phyloP scores from a whole-genome alignment of 495 filamentous ascomycete species.

The Tuber calosporum region DNA sequence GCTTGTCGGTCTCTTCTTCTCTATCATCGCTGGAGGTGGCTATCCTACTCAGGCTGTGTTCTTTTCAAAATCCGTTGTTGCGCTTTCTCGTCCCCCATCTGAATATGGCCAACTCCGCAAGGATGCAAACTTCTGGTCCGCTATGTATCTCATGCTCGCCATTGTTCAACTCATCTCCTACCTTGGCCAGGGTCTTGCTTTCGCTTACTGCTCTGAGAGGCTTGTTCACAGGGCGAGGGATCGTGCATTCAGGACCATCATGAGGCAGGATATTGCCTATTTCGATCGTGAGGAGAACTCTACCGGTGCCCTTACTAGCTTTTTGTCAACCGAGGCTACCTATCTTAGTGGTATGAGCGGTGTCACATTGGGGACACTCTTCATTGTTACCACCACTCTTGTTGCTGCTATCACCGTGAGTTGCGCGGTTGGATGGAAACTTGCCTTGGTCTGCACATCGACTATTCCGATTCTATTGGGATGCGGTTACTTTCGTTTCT shows the following conservation, averaged over 20 bases:
- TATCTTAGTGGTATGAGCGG: slow-evolving; percentile 77
- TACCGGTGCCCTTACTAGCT: slow-evolving; percentile 73
- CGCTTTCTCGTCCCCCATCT: slow-evolving; percentile 51
- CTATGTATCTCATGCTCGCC: slow-evolving; percentile 94
- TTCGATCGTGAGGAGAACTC: slow-evolving; percentile 82
- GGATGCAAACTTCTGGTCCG: slow-evolving; percentile 77
- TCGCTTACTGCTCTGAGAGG: slow-evolving; percentile 76
- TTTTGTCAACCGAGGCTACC: slow-evolving; percentile 78
- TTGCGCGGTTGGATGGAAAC: slow-evolving; percentile 76
- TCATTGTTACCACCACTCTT: slow-evolving; percentile 69
- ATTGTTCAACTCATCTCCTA: slow-evolving; percentile 66
- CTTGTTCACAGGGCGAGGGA: slow-evolving; percentile 75
- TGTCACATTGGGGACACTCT: slow-evolving; percentile 69
- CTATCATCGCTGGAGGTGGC: slow-evolving; percentile 71
- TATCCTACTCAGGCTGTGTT: slow-evolving; percentile 85
- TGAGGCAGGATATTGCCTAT: slow-evolving; percentile 87
- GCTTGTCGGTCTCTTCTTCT: slow-evolving; percentile 67
- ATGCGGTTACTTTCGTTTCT: slow-evolving; percentile 82
- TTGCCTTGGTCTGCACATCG: slow-evolving; percentile 73
- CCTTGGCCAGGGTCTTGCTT: slow-evolving; percentile 60
- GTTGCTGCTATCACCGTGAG: slow-evolving; percentile 59
- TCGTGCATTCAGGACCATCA: slow-evolving; percentile 71
- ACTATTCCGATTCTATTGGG: slow-evolving; percentile 69
- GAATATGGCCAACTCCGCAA: slow-evolving; percentile 52
- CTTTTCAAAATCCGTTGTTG: slow-evolving; percentile 77